A percentile compares a stretch with the other conserved stretches of the same genome.
Conservation (phyloP, 192 early-diverging fungal genomes). For the Coemansia sp. region DNA sequence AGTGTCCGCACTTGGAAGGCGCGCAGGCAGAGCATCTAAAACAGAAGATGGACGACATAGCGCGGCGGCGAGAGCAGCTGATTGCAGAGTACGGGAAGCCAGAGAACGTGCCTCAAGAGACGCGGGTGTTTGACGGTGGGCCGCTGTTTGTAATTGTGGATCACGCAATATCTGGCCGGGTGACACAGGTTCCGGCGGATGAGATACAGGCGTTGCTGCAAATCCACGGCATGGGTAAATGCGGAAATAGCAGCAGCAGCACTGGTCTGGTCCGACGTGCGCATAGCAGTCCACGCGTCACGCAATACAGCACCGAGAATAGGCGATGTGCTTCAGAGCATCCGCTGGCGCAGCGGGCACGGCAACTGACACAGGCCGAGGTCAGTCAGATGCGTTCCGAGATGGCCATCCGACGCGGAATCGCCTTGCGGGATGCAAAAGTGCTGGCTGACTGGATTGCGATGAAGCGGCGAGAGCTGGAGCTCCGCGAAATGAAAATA, state of each 20-base stretch:
- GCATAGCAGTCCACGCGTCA: background rate
- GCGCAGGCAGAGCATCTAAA: conserved; percentile 6
- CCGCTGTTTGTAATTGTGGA: conserved; percentile 32
- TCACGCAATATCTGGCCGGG: conserved; percentile 12
- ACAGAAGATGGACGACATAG: conserved; percentile 12
- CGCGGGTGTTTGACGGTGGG: conserved; percentile 22
- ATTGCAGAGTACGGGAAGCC: conserved; percentile 4
- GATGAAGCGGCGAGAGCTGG: conserved; percentile 31
- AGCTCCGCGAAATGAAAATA: conserved; percentile 21
- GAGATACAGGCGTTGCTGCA: background rate
- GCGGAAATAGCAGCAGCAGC: background rate
- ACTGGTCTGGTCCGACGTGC: background rate
- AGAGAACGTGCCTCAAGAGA: conserved; percentile 16
- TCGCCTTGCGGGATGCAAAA: conserved; percentile 27
- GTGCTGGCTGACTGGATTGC: conserved; percentile 41
- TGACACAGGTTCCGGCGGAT: background rate
- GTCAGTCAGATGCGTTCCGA: conserved; percentile 31
- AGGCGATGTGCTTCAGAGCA: background rate
- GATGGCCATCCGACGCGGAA: conserved; percentile 25
- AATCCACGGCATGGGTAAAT: background rate
- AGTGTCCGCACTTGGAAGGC: conserved; percentile 26
- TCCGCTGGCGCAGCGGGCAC: conserved; percentile 9
- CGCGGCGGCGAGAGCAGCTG: conserved; percentile 3
- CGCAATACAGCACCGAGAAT: background rate
- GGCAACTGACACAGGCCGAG: conserved; percentile 14